Evolutionary conservation across 345 rosid genomes (phyloP).

Genomic region (Psidium guajava): DNA sequence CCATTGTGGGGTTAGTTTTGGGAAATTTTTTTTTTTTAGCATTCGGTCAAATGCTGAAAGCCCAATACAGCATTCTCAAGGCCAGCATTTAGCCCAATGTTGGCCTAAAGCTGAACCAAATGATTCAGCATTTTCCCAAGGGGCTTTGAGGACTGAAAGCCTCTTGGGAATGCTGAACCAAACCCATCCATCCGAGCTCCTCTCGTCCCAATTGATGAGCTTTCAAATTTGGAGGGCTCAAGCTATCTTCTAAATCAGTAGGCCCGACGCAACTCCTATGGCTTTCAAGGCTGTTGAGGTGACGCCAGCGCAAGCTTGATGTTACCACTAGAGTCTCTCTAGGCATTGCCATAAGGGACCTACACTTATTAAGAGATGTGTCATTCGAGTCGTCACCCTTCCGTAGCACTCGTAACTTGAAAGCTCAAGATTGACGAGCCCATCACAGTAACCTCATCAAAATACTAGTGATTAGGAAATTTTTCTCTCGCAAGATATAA

Average conservation of each 20-base stretch:
- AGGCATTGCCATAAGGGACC: fast-evolving
- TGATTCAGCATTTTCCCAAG: too few species aligned
- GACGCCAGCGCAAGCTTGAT: neutral
- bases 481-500: neutral
- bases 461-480: neutral
- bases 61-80: too few species aligned
- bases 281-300: neutral
- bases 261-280: neutral
- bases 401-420: fast-evolving
- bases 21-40: too few species aligned
- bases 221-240: neutral
- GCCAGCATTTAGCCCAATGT: too few species aligned
- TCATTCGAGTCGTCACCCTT: neutral
- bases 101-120: too few species aligned
- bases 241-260: neutral
- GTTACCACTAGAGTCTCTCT: neutral
- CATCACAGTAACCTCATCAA: fast-evolving
- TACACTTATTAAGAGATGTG: fast-evolving
- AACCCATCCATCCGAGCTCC: too few species aligned
- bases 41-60: too few species aligned
- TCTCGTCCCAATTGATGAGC: neutral
- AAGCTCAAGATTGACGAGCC: neutral
- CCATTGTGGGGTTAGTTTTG: too few species aligned
- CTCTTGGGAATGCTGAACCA: too few species aligned
- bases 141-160: too few species aligned